phyloP scores from a whole-genome alignment of 2,329 filamentous ascomycete species.

The Gnomoniopsis sp. region DNA sequence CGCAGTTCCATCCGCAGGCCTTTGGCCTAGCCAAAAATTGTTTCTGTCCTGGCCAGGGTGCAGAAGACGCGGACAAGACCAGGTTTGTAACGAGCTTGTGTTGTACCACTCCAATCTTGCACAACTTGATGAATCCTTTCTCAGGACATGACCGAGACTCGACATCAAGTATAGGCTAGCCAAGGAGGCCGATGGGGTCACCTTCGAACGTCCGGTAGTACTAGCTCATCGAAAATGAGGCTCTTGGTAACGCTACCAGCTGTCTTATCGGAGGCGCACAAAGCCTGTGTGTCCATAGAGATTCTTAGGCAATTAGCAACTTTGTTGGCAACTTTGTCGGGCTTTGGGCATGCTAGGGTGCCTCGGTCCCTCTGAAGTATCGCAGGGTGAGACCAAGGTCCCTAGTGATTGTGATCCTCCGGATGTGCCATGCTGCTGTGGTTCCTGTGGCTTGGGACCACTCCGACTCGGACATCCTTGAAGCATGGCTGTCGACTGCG shows the following conservation, averaged over 20 bases:
- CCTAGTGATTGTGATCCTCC: neutral
- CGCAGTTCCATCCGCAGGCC: neutral
- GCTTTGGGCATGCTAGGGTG: neutral
- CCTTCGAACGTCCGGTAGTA: neutral
- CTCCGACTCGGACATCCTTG: neutral
- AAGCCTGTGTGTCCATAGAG: no score
- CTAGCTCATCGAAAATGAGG: neutral
- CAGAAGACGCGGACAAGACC: neutral
- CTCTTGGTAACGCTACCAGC: neutral
- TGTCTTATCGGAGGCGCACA: neutral
- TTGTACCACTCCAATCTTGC: neutral
- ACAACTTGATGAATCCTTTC: neutral
- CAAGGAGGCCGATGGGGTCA: neutral
- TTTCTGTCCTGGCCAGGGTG: neutral
- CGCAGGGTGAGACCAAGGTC: neutral
- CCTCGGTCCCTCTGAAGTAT: neutral
- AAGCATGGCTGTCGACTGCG: neutral
- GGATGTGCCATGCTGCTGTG: neutral
- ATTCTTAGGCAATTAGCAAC: no score
- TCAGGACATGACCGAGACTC: neutral
- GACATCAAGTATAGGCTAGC: no score
- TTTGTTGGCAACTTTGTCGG: no score
- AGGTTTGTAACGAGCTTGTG: neutral
- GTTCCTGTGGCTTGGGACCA: neutral
- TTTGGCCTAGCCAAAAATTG: neutral